These are phyloP conservation scores for Uronychia setigera DNA, from an alignment of 73 alveolate species.

Conservation along the genomic window DNA sequence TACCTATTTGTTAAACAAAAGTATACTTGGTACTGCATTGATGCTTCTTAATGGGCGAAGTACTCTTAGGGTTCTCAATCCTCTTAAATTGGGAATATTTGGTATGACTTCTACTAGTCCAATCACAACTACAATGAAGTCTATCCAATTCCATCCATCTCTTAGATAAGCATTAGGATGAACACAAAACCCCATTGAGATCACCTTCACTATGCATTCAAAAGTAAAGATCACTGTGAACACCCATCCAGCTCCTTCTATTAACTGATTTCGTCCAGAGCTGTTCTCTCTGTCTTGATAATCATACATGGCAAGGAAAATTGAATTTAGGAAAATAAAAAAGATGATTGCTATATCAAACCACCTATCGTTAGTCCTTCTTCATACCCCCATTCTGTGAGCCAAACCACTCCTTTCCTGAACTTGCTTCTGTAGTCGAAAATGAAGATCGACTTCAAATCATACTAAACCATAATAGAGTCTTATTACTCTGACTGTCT, in stretches of 20 bases:
- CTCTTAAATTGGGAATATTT: constrained; percentile 36
- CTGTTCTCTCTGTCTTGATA: background rate
- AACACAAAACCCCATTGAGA: constrained; percentile 70
- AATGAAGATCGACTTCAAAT: constrained; percentile 20
- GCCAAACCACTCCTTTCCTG: constrained; percentile 33
- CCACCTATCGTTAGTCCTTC: constrained; percentile 23
- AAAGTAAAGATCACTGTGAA: constrained; percentile 45
- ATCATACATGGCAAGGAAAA: constrained; percentile 7
- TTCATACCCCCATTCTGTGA: constrained; percentile 11
- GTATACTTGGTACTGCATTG: constrained; percentile 38
- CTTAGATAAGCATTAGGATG: constrained; percentile 57
- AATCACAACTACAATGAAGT: constrained; percentile 61
- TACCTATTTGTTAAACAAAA: constrained; percentile 1
- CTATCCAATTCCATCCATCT: constrained; percentile 81
- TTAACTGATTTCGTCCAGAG: background rate
- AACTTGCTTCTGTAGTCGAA: constrained; percentile 3
- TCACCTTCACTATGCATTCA: constrained; percentile 59
- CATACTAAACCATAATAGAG: background rate
- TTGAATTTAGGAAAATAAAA: background rate
- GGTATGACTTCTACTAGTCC: constrained; percentile 32
- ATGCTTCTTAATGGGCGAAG: constrained; percentile 65
- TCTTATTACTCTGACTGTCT: background rate
- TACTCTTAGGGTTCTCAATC: constrained; percentile 64
- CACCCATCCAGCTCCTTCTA: background rate
- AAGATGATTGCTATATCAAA: constrained; percentile 29